A percentile compares a stretch with the other conserved stretches of the same genome.
These are phyloP conservation scores for Gnomoniopsis smithogilvyi DNA, from an alignment of 2,329 filamentous ascomycete species.

Conservation along the genomic window DNA sequence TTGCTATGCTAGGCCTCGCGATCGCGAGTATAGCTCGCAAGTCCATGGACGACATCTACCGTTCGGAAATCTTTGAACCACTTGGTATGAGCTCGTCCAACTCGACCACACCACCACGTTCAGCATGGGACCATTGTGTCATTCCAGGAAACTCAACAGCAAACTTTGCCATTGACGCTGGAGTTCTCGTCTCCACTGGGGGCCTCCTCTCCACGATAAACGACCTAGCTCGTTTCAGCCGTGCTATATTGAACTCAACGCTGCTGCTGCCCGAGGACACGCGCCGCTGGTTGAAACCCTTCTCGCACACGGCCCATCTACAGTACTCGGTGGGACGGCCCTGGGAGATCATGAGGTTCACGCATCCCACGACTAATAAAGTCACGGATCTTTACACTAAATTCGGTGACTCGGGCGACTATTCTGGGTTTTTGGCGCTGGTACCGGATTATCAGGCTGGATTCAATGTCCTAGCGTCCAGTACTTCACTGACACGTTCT, in stretches of 20 bases:
- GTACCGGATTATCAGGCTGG: slow-evolving; percentile 32
- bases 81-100: slow-evolving; percentile 21
- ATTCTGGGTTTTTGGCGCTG: slow-evolving; percentile 30
- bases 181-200: slow-evolving; percentile 23
- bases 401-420: slow-evolving; percentile 27
- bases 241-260: slow-evolving; percentile 34
- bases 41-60: slow-evolving; percentile 19
- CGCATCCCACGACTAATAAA: slow-evolving; percentile 18
- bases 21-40: slow-evolving; percentile 21
- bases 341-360: slow-evolving; percentile 36
- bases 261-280: slow-evolving; percentile 31
- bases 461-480: slow-evolving; percentile 29
- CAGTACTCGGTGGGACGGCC: slow-evolving; percentile 31
- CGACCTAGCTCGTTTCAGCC: slow-evolving; percentile 34
- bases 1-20: slow-evolving; percentile 24
- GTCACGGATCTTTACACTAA: slow-evolving; percentile 35
- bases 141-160: slow-evolving; percentile 10
- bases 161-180: slow-evolving; percentile 17
- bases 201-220: slow-evolving; percentile 31
- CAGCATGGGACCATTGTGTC: slow-evolving; percentile 19
- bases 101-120: slow-evolving; percentile 18
- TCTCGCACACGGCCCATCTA: slow-evolving; percentile 31
- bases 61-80: slow-evolving; percentile 21
- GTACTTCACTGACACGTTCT: neutral
- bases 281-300: slow-evolving; percentile 38